Base-by-base conservation (phyloP, 2,329 filamentous ascomycete species). In the Aspergillus piperis region DNA sequence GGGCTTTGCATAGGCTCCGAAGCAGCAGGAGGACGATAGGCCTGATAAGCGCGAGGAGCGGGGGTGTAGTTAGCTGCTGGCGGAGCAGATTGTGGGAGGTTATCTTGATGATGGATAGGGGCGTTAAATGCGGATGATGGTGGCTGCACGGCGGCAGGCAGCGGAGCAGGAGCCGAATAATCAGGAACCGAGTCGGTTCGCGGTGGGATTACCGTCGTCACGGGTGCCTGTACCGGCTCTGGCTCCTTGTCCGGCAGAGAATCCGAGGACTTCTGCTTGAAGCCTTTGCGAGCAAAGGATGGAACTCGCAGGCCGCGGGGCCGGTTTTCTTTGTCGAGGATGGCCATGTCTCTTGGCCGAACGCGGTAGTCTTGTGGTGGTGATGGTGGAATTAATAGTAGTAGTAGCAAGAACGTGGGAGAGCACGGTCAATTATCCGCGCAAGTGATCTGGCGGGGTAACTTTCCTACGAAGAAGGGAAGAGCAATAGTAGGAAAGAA, bases 241-340 rank as follows among this genome's bases (percentile, higher is more conserved):
- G 65, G 53, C 7, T 70, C 68, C 11, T 63, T 62, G 13, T 63
- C 65, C 53, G 67, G 66, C 52, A 66, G 64, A 54, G 62, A 60
- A 52, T 68, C 66, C 30, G 69, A 62, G 5, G 66, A 64, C 54
- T 72, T 71, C 32, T 73, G 70, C 47, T 61, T 66, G 49, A 66
- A 63, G 36, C 66, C 66, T 62, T 73, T 75, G 53, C 72, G 67
- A 13, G 70, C 68, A 44, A 72, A 70, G 7, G 73, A 74, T 0
- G 73, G 73, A 15, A 75, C 67, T 47, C 73, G 71, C 56, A 75
- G 64, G 49, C 73, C 73, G 6, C 69, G 68, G 13, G 72, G 68
- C 54, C 72, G 71, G 49, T 73, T 73, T 25, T 74, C 73, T n/a
- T 72, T 70, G 44, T 75, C 72, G 54, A 73, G 69, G 48, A 73